Percentiles rank a stretch among this genome's conserved stretches.
Evolutionary conservation across 441 rosid species (phyloP).

Genomic region (Iberis amara): DNA sequence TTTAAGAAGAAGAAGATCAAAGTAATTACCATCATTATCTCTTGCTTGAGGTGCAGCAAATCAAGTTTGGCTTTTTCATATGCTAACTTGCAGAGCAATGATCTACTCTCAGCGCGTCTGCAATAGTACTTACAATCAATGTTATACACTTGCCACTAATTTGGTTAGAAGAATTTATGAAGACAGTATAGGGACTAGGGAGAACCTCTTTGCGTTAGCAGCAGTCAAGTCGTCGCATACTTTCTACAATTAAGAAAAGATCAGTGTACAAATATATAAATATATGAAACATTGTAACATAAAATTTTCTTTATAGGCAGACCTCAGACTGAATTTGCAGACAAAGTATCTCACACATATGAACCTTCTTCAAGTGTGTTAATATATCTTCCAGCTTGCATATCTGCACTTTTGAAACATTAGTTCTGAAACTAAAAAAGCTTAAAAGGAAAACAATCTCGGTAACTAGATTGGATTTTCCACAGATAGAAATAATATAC

Average conservation of each 20-base stretch:
- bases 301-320: slow-evolving; percentile 23
- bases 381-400: slow-evolving; percentile 50
- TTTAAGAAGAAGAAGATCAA: slow-evolving; percentile 6
- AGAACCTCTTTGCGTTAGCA: slow-evolving; percentile 46
- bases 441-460: slow-evolving; percentile 19
- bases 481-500: slow-evolving; percentile 36
- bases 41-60: slow-evolving; percentile 46
- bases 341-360: slow-evolving; percentile 44
- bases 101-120: slow-evolving; percentile 57
- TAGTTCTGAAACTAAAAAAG: slow-evolving; percentile 22
- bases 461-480: slow-evolving; percentile 18
- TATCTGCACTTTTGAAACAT: slow-evolving; percentile 45
- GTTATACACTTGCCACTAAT: slow-evolving; percentile 16
- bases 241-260: slow-evolving; percentile 37
- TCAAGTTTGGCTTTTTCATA: slow-evolving; percentile 63
- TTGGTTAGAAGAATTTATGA: slow-evolving; percentile 6
- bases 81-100: slow-evolving; percentile 47
- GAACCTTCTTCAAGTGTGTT: slow-evolving; percentile 46
- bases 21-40: slow-evolving; percentile 53
- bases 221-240: slow-evolving; percentile 32
- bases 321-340: slow-evolving; percentile 69
- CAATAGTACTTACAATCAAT: slow-evolving; percentile 29
- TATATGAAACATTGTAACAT: background rate
- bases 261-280: slow-evolving; percentile 28
- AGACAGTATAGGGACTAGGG: slow-evolving; percentile 10